Evolutionary conservation across 1,139 yeast genomes (phyloP), one percentile per base, ranked within the genome.

Genomic region (Hyphopichia wangnamkhiaoensis): DNA sequence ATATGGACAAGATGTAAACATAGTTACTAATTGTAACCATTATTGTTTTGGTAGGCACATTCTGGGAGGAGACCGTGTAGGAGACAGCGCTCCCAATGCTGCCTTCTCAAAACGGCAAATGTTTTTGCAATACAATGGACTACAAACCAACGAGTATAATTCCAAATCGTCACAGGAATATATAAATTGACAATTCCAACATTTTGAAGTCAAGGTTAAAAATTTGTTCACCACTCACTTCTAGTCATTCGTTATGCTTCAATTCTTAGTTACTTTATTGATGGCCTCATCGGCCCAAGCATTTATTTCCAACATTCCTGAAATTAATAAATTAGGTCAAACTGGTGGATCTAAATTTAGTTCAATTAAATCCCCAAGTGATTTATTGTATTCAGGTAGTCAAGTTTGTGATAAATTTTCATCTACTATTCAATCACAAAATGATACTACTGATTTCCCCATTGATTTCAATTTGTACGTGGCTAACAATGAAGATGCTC

Each of bases 321-420:
- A 44, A n/a, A 44, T 46, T n/a, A 40, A 42, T 38, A 38, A 37
- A 20, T 30, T 36, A 12, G n/a, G n/a, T n/a, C 29, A 24, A 5
- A 2, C 23, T 21, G 42, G 29, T 9, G 27, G 20, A 6, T 14
- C 39, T 12, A 21, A 34, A 3, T 16, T 35, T n/a, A 32, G 45
- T 2, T 30, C 36, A n/a, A 31, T 40, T 25, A 50, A 50, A 36
- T 31, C 52, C 12, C 48, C 54, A 10, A 37, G 36, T 20, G 48
- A 46, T 32, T 45, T 51, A 19, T 24, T 37, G 26, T 54, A 42
- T 33, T 16, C 48, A 9, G 57, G 58, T 18, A 37, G 39, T 25
- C 41, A 47, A 31, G 57, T 54, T 30, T 54, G 57, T 44, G 58
- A 54, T 37, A 53, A 50, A 37, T 53, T 37, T 39, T 39, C 53